Base-by-base conservation (phyloP, 192 early-diverging fungal species). In the Podila minutissima region DNA sequence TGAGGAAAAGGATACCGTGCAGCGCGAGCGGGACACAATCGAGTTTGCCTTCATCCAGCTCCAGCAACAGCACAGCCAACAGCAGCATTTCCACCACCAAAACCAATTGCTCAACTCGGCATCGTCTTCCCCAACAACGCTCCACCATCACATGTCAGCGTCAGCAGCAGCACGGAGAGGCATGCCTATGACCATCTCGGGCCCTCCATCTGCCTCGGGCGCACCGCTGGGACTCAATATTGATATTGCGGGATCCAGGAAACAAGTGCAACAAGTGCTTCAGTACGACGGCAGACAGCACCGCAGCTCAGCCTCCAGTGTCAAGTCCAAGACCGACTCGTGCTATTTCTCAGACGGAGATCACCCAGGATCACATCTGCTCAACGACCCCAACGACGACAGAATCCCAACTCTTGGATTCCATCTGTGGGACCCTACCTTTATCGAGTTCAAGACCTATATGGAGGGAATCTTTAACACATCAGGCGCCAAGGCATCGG, bases 331-430 rank as follows among this genome's bases (percentile, higher is more conserved):
- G 58, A 69, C 77, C 17, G 77, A 81, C 62, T 81, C 77, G 28
- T 81, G 77, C 49, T 81, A 81, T 46, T 81, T 81, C 38, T 81
- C 77, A 12, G 77, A 81, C 19, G 77, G 71, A 22, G 77, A 81
- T 41, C 77, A 73, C 33, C 77, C 77, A 17, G 77, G 71, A 51
- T 81, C 77, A 41, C 71, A 81, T 35, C 48, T 81, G 29, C 53
- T 73, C 17, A 81, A 65, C 33, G 77, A 81, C 29, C 62, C 70
- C 1, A 81, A 73, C 58, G 77, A 81, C n/a, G 77, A 81, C 15
- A 46, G 71, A 2, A 65, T 81, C n/a, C 77, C 77, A 20, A 81
- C 59, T 28, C 66, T 81, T 0, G 77, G 77, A 7, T 81, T 81
- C 33, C 77, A 81, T 48, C 71, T 81, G 4, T 81, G 77, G 77